A percentile compares a stretch with the other conserved stretches of the same genome.
phyloP scores from a whole-genome alignment of 2,329 filamentous ascomycete genomes.

The Leptographium wingfieldii region DNA sequence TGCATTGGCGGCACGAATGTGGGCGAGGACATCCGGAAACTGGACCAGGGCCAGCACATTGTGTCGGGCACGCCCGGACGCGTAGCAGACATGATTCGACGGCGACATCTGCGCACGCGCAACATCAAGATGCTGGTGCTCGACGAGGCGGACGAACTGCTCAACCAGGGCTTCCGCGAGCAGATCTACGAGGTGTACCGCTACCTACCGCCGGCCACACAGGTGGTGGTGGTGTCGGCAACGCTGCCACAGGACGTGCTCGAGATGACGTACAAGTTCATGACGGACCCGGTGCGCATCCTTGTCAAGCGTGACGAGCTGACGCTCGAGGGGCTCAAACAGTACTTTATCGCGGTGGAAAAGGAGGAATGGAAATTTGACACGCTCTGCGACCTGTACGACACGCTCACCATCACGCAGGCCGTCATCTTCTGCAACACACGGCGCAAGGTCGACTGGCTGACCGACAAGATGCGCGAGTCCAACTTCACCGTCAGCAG shows the following conservation, averaged over 20 bases:
- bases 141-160: conserved; percentile 49
- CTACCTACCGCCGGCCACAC: conserved; percentile 88
- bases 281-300: conserved; percentile 94
- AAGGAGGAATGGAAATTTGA: conserved; percentile 99
- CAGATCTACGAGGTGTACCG: conserved; percentile 99
- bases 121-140: conserved; percentile 54
- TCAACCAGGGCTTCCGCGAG: conserved; percentile 92
- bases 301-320: conserved; percentile 97
- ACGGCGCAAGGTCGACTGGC: conserved; percentile 95
- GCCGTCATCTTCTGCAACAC: conserved; percentile 99
- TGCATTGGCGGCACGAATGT: conserved; percentile 98
- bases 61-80: conserved; percentile 96
- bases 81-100: conserved; percentile 56
- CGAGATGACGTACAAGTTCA: conserved; percentile 99
- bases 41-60: conserved; percentile 95
- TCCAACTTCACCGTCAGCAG: conserved; percentile 97
- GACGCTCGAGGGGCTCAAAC: conserved; percentile 93
- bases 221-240: conserved; percentile 95
- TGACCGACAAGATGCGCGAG: conserved; percentile 98
- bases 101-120: conserved; percentile 43
- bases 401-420: conserved; percentile 96
- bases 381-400: conserved; percentile 95
- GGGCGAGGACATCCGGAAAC: conserved; percentile 92
- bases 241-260: conserved; percentile 96
- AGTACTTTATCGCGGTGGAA: conserved; percentile 98